Conservation (phyloP, 176 grass and related monocot species). For the Thalia dealbata region DNA sequence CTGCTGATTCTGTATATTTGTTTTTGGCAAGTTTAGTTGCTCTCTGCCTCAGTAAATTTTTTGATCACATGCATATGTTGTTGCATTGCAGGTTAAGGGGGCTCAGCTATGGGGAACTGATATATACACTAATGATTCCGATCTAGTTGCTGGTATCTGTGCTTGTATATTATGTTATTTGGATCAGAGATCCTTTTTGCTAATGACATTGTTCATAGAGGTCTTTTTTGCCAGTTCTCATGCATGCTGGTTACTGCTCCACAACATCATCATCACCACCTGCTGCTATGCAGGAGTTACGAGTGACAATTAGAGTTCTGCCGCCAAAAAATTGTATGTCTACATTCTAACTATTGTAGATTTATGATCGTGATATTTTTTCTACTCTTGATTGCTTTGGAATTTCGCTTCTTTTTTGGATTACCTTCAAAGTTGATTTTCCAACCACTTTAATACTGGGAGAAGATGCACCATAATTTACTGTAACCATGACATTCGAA, state of each 20-base stretch:
- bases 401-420: neutral
- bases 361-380: neutral
- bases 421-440: neutral
- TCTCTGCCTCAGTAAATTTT: neutral
- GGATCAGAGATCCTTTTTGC: neutral
- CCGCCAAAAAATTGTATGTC: constrained; percentile 58
- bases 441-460: too few species aligned
- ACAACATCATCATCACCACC: constrained; percentile 74
- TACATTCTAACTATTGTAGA: neutral
- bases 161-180: neutral
- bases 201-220: constrained; percentile 18
- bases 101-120: constrained; percentile 98
- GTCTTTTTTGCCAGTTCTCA: constrained; percentile 58
- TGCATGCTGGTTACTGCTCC: constrained; percentile 92
- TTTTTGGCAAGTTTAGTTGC: neutral
- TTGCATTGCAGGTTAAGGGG: constrained; percentile 70
- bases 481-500: too few species aligned
- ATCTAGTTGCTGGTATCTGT: constrained; percentile 80
- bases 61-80: neutral
- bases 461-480: too few species aligned
- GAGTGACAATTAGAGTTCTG: constrained; percentile 67
- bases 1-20: neutral
- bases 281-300: constrained; percentile 64
- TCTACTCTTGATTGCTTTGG: neutral
- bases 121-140: constrained; percentile 87